phyloP scores from a whole-genome alignment of 1,284 basidiomycete genomes.

The Cryptococcus sp. region DNA sequence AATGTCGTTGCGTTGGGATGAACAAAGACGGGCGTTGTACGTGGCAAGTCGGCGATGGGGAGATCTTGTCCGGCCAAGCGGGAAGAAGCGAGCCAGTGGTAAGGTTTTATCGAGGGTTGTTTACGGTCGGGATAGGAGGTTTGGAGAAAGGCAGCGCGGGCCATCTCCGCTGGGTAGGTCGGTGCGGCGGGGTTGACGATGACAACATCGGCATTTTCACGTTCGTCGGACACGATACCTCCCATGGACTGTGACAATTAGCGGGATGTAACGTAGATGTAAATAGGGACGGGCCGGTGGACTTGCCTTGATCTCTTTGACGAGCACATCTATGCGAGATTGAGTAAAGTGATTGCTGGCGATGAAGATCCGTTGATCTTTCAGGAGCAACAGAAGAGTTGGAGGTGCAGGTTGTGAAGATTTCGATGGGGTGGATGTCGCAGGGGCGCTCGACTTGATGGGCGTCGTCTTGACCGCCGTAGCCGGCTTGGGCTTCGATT shows the following conservation, averaged over 20 bases:
- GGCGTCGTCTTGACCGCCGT: no score
- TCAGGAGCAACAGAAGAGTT: no score
- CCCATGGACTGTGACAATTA: constrained; percentile 12
- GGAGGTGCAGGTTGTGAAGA: no score
- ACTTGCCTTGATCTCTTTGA: background rate
- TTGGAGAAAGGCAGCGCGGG: background rate
- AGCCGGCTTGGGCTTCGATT: no score
- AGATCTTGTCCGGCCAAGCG: constrained; percentile 4
- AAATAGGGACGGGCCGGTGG: background rate
- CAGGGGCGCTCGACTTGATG: no score
- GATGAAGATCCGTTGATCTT: background rate
- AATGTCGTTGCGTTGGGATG: constrained; percentile 10
- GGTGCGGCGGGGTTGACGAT: constrained; percentile 19
- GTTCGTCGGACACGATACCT: constrained; percentile 1
- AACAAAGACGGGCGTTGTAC: constrained; percentile 15
- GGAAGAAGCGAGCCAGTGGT: constrained; percentile 35
- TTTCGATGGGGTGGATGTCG: no score
- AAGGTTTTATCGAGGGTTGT: constrained; percentile 17
- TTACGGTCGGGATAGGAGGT: constrained; percentile 5
- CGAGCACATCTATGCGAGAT: background rate
- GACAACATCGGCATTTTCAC: constrained; percentile 12
- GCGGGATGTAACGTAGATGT: no score
- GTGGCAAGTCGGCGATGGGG: constrained; percentile 10
- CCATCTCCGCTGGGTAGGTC: constrained; percentile 5
- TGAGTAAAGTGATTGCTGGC: background rate